phyloP scores from a whole-genome alignment of 257 asterid genomes.

The Lycium barbarum region DNA sequence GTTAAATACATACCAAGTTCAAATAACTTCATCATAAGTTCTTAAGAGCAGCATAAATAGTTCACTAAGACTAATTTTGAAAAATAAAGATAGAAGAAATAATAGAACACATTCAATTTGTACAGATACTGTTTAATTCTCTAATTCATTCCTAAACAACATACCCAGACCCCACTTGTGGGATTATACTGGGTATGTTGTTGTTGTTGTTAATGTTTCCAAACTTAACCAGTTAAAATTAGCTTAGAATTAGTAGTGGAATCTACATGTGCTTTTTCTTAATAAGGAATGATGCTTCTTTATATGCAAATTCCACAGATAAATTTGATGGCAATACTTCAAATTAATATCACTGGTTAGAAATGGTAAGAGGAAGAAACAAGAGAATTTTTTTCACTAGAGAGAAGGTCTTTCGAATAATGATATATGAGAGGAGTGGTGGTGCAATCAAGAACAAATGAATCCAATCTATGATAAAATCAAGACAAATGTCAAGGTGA shows the following conservation, averaged over 20 bases:
- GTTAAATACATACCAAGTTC: neutral
- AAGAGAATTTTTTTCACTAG: neutral
- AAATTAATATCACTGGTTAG: neutral
- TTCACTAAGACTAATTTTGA: neutral
- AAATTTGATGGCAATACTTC: neutral
- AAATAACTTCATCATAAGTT: neutral
- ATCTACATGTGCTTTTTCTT: neutral
- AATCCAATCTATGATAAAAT: neutral
- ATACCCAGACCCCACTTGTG: neutral
- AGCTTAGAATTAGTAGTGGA: neutral
- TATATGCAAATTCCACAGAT: neutral
- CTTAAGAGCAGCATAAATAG: neutral
- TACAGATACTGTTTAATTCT: neutral
- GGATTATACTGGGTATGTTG: too few species aligned
- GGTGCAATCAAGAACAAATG: neutral
- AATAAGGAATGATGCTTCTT: neutral
- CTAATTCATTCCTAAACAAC: neutral
- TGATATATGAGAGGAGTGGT: conserved; percentile 1
- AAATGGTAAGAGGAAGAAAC: neutral
- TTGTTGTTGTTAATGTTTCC: neutral
- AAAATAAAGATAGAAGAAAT: neutral
- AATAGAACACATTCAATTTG: neutral
- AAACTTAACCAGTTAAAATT: neutral
- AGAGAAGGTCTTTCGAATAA: neutral
- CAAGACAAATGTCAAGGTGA: neutral